phyloP scores from a whole-genome alignment of 257 asterid species.

The Nicotiana obtusifolia region DNA sequence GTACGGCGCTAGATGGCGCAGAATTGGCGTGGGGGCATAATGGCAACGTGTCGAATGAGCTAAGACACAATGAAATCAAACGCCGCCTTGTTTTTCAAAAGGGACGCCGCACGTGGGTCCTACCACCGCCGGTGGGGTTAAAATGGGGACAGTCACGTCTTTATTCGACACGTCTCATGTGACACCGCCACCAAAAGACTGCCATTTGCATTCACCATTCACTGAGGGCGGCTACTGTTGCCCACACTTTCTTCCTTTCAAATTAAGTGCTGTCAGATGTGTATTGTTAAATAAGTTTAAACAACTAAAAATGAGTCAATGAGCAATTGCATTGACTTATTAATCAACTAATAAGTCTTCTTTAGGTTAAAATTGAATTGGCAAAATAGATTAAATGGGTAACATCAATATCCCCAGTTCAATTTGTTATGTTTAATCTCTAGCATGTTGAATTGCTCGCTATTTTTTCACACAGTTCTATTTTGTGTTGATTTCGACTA shows the following conservation, averaged over 20 bases:
- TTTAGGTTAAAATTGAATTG: no score
- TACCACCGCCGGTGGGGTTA: neutral
- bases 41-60: constrained; percentile 28
- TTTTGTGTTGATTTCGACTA: no score
- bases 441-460: no score
- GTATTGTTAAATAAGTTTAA: neutral
- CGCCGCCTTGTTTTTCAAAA: constrained; percentile 27
- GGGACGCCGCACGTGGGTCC: constrained; percentile 28
- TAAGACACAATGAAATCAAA: constrained; percentile 10
- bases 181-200: constrained; percentile 26
- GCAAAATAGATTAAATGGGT: no score
- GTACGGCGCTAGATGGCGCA: neutral
- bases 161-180: constrained; percentile 40
- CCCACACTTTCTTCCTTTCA: neutral
- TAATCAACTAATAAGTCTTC: no score
- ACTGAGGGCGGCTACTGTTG: constrained; percentile 22
- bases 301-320: no score
- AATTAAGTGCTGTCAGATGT: neutral
- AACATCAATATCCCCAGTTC: no score
- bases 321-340: no score
- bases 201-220: neutral
- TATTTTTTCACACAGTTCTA: no score
- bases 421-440: no score
- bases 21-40: neutral
- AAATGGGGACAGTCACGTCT: neutral